Evolutionary conservation across 2,329 filamentous ascomycete species (phyloP), one percentile per base, ranked within the genome.

Genomic region (Nakataea oryzae): DNA sequence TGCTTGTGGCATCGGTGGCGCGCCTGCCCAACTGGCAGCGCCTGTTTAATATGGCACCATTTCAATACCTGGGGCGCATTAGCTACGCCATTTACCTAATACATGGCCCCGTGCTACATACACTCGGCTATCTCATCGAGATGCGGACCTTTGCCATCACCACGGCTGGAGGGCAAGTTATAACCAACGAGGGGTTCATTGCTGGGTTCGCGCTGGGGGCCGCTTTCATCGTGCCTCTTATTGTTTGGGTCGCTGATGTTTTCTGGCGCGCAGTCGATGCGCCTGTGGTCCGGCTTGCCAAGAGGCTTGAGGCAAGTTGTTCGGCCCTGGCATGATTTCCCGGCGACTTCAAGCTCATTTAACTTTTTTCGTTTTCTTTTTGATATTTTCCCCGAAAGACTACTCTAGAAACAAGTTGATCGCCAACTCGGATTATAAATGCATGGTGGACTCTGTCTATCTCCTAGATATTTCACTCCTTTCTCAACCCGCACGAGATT

Each of bases 1-100:
- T 86, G 61, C 70, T 86, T 0, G 79, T 90, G 0, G 74, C 80
- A 1, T 77, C 80, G 0, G 74, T 84, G 2, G 81, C 82, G 8
- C 81, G 81, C n/a, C 78, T 89, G 21, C 67, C 73, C 5, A 82
- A 78, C 79, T 74, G 87, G n/a, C 81, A 80, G 70, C 64, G 71
- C 2, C 82, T 86, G 67, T 86, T 88, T 66, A 85, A 86, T 69
- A 75, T 74, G 0, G 74, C 74, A 4, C 79, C 85, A 66, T 82
- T 79, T 67, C 85, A 86, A 68, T 86, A 86, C 64, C 76, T 88
- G 2, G 86, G 85, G 0, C 79, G 81, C 58, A 78, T 88, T 62
- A 86, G 83, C 0, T 89, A 81, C 69, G 77, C 81, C 2, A 73
- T 89, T 12, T 89, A 89, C 71, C 75, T 88, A 7, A 78, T 88